These are phyloP conservation scores for Trametes polyzona DNA, from an alignment of 1,284 basidiomycete genomes.

Conservation along the genomic window DNA sequence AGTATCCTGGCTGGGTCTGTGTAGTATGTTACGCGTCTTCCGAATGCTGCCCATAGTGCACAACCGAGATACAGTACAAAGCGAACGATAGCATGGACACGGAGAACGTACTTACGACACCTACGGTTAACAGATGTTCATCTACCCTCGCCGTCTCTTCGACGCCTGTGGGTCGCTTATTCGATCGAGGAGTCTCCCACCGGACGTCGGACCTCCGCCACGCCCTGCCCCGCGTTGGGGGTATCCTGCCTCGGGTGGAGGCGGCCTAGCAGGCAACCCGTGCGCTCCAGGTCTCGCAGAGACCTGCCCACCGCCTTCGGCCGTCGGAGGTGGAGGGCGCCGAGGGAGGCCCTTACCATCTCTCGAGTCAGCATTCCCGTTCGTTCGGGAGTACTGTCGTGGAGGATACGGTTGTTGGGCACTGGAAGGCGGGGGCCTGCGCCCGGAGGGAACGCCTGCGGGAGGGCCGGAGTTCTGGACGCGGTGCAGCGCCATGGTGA, in stretches of 20 bases:
- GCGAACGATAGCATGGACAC: background rate
- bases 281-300: background rate
- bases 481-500: constrained; percentile 11
- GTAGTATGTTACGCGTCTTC: no score
- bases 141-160: background rate
- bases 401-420: constrained; percentile 7
- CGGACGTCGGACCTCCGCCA: background rate
- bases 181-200: constrained; percentile 1
- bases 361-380: background rate
- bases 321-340: background rate
- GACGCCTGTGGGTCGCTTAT: background rate
- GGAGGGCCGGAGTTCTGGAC: constrained; percentile 7
- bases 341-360: background rate
- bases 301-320: background rate
- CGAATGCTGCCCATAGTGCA: background rate
- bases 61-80: background rate
- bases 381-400: background rate
- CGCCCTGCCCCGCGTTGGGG: background rate
- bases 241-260: background rate
- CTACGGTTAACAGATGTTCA: background rate
- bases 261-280: constrained; percentile 10
- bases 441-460: background rate
- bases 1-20: no score
- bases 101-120: background rate
- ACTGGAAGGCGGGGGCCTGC: constrained; percentile 4